Evolutionary conservation across 768 basidiomycete genomes (phyloP), one percentile per base, ranked within the genome.

Genomic region (Suillus subluteus): DNA sequence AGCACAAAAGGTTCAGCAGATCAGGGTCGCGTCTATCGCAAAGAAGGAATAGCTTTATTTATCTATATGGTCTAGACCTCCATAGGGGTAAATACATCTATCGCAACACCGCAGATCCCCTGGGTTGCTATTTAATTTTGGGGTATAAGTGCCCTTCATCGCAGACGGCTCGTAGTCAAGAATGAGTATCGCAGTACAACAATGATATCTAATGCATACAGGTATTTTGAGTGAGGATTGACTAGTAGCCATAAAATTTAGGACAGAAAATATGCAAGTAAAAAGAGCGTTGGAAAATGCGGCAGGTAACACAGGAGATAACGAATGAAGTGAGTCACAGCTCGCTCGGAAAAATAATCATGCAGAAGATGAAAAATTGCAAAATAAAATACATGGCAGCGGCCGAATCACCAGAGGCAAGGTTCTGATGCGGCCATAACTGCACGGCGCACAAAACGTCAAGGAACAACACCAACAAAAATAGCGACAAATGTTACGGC

Each of bases 401-500:
- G 12, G 12, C 6, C 1, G 18, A 21, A n/a, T 35, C 32, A 56
- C 18, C 18, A 30, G 21, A 55, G 9, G 32, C 5, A 21, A 32
- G 8, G 12, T 56, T 37, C 35, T 35, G 40, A 41, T 46, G 26
- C 18, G 11, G 21, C 18, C 35, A 21, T 52, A 16, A 52, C 26
- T 30, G 63, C 44, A 71, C 2, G 65, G 69, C 18, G 72, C 68
- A 64, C 68, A 5, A 70, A 56, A n/a, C 1, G 26, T 55, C 59
- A 65, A 13, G 69, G 71, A 62, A 79, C 66, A 0, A 80, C 68
- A 0, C 79, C 82, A 2, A 76, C 64, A 64, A 85, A 43, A 15
- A 63, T 70, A 16, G 72, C 81, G 12, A 79, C 65, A 12, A 81
- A 63, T 4, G 69, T 58, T 3, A 74, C 67, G 21, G 79, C 74